A percentile compares a stretch with the other conserved stretches of the same genome.
Conservation (phyloP, 352 stramenopile genomes). For the Phytophthora tubulina region DNA sequence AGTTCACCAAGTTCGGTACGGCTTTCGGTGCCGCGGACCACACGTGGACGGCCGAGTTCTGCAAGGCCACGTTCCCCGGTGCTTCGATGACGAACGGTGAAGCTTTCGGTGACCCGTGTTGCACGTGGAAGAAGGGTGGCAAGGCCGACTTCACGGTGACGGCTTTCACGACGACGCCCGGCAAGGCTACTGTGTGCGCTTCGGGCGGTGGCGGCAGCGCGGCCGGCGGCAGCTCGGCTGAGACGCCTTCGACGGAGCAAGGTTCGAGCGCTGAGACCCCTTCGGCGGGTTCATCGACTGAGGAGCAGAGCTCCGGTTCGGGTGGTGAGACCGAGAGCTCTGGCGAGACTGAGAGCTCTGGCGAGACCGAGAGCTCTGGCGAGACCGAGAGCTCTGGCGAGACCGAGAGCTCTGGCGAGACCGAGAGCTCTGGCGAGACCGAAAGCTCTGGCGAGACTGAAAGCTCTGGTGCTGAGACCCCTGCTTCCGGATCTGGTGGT, state of each 20-base stretch:
- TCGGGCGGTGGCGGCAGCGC: background rate
- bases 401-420: background rate
- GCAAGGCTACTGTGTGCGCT: constrained; percentile 36
- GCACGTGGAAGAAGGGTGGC: constrained; percentile 53
- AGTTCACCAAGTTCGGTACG: constrained; percentile 52
- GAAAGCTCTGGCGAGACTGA: background rate
- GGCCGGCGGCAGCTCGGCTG: constrained; percentile 2
- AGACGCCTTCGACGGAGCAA: constrained; percentile 8
- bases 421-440: background rate
- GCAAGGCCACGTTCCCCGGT: constrained; percentile 38
- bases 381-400: background rate
- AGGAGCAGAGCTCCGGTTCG: too few relatives aligned
- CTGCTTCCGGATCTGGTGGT: background rate
- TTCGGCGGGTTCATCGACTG: too few relatives aligned
- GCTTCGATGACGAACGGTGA: constrained; percentile 47
- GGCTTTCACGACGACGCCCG: constrained; percentile 38
- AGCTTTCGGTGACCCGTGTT: constrained; percentile 66
- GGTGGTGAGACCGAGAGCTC: too few relatives aligned
- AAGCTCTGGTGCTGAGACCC: constrained; percentile 11
- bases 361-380: too few relatives aligned
- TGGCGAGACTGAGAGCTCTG: background rate
- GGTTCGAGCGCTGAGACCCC: constrained; percentile 11
- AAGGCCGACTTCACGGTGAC: constrained; percentile 51
- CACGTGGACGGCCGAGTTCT: constrained; percentile 42
- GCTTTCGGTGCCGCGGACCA: constrained; percentile 38